Percentiles rank a stretch among this genome's conserved stretches.
These are phyloP conservation scores for Funneliformis caledonium DNA, from an alignment of 371 early-diverging fungal species.

Conservation along the genomic window DNA sequence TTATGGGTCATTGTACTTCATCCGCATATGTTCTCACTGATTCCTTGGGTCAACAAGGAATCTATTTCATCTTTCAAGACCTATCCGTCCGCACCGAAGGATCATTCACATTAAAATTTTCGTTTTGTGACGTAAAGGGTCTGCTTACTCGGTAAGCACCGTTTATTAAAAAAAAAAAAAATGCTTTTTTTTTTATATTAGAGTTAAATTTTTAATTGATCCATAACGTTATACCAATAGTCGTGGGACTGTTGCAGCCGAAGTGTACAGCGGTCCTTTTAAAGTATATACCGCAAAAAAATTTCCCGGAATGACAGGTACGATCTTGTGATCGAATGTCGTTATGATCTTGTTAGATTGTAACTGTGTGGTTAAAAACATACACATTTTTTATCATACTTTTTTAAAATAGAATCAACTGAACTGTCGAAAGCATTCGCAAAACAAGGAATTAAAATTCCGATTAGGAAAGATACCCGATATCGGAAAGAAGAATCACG, in stretches of 20 bases:
- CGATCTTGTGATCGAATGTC: not conserved
- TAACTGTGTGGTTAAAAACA: not conserved
- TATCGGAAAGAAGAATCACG: constrained; percentile 19
- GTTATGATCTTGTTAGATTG: constrained; percentile 8
- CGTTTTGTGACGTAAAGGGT: constrained; percentile 47
- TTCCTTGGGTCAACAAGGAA: constrained; percentile 66
- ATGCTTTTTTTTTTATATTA: not conserved
- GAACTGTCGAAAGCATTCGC: constrained; percentile 71
- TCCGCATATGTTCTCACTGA: constrained; percentile 69
- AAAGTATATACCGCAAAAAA: constrained; percentile 64
- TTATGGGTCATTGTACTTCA: constrained; percentile 75
- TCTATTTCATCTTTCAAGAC: constrained; percentile 79
- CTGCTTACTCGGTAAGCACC: not conserved
- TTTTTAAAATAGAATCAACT: constrained; percentile 62
- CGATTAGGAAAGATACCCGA: constrained; percentile 60
- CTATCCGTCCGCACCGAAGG: constrained; percentile 73
- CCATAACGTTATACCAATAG: constrained; percentile 43
- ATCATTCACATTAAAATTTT: constrained; percentile 64
- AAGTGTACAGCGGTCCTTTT: constrained; percentile 53
- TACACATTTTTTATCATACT: not conserved
- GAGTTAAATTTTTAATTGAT: constrained; percentile 44
- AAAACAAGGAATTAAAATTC: constrained; percentile 72
- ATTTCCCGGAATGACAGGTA: constrained; percentile 62
- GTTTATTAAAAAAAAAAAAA: not conserved
- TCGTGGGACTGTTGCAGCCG: constrained; percentile 46